Evolutionary conservation across 2,329 filamentous ascomycete species (phyloP), one percentile per base, ranked within the genome.

Genomic region (Didymella sp.): DNA sequence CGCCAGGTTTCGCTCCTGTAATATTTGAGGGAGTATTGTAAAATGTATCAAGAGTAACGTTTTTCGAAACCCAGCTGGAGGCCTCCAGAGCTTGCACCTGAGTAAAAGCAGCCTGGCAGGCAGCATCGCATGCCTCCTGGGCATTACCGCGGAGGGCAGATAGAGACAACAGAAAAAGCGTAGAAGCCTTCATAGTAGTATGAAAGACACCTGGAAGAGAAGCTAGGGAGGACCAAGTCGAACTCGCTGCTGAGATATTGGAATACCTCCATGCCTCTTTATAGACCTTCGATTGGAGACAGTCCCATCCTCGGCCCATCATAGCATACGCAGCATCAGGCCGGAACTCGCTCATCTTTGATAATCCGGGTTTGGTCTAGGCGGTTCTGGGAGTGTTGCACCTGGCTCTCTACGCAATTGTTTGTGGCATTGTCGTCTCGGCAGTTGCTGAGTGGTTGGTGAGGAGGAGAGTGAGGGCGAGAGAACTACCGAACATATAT

Each of bases 11-110:
- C 6, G 62, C 59, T 13, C 37, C 46, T 8, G 25, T 60, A 2
- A 43, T 35, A n/a, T 66, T 66, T 28, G 57, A 25, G 4, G 63
- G 63, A 6, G 57, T 65, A 28, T 28, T 62, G 49, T 65, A 65
- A 53, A 68, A 63, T 9, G 44, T 33, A 4, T 67, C 62, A 1
- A 30, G 1, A 1, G 57, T 60, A 13, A 66, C 54, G 31, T 66
- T 52, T 30, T 57, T 46, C 12, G 47, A 50, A 11, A 50, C 47
- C 47, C 47, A 50, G 12, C 13, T 50, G 27, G 47, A 31, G 21
- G 47, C 47, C 30, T 50, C 47, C 4, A 33, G 6, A 22, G 35
- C 47, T 11, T 35, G 47, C 7, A 50, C 7, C 12, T 42, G 37
- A 5, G 27, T 50, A 9, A 42, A 50, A 3, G 37, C 28, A 35